Evolutionary conservation across 2,329 filamentous ascomycete genomes (phyloP), one percentile per base, ranked within the genome.

Genomic region (Dactylellina parvicollis): DNA sequence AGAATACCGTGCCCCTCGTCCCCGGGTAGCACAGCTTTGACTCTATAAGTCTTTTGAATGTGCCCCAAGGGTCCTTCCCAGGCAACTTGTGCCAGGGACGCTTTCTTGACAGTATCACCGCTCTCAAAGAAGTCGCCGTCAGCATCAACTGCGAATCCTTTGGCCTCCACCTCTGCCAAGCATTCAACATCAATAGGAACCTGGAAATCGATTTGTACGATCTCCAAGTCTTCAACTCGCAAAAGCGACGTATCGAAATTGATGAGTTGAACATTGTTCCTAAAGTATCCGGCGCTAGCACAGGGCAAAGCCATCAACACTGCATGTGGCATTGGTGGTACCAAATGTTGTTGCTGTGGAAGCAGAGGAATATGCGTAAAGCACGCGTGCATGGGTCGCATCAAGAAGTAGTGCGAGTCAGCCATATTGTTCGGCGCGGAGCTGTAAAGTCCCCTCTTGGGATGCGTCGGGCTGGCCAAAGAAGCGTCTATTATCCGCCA

Each of bases 401-500:
- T 84, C n/a, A 99, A 86, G 82, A 99, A 99, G 85, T 93, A 99
- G 89, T 92, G 98, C 30, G 84, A 84, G 77, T 99, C 95, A 0
- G 95, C 92, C 1, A 86, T 83, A 44, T 89, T 86, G 70, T 85
- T 87, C 69, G 86, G 86, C 24, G 86, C 86, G 76, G 86, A 91
- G 12, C 92, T 96, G 81, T 96, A 98, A 30, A 88, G 83, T 14
- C 83, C 84, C 50, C 96, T 87, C 66, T 87, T 88, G 8, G 95
- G 94, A 78, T 98, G 92, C 0, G 94, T 96, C 10, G 94, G 93
- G 75, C 90, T 93, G 2, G 95, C 92, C 50, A 99, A 84, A 34
- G 92, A 96, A 80, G 92, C 95, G 80, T 99, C 95, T 83, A 99
- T 92, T 76, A 98, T 90, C 55, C 95, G 90, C 95, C 95, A 99